These are phyloP conservation scores for Kluyveromyces sp. DNA, from an alignment of 1,139 yeast genomes.

Conservation along the genomic window DNA sequence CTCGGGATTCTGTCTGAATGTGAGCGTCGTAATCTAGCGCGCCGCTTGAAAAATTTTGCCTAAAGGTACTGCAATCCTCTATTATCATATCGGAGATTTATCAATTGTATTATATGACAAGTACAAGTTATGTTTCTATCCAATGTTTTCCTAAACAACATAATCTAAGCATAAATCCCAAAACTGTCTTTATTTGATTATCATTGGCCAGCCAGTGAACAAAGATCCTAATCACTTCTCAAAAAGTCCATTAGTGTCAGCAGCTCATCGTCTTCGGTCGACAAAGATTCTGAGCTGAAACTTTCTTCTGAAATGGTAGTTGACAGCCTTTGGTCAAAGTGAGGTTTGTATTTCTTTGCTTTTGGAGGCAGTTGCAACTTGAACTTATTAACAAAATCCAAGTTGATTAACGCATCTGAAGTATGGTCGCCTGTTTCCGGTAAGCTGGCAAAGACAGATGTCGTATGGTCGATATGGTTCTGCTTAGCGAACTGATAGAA, in stretches of 20 bases:
- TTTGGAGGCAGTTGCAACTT: neutral
- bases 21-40: too few relatives aligned
- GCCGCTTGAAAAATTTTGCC: too few relatives aligned
- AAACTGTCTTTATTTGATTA: too few relatives aligned
- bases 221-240: neutral
- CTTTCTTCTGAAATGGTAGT: conserved; percentile 2
- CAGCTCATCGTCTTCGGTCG: conserved; percentile 1
- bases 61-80: too few relatives aligned
- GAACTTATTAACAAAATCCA: neutral
- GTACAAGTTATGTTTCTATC: neutral
- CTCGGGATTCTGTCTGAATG: too few relatives aligned
- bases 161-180: too few relatives aligned
- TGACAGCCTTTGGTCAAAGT: neutral
- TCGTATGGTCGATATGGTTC: conserved; percentile 18
- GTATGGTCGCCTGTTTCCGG: conserved; percentile 17
- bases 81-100: neutral
- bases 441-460: conserved; percentile 22
- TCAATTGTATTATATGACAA: neutral
- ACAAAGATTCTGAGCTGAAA: neutral
- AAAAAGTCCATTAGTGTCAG: conserved; percentile 5
- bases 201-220: neutral
- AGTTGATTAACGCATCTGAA: conserved; percentile 1
- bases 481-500: conserved; percentile 19
- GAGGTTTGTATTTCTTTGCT: neutral
- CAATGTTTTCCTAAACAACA: neutral